These are phyloP conservation scores for Strigomonas galati DNA, from an alignment of 208 protist species.

Conservation along the genomic window DNA sequence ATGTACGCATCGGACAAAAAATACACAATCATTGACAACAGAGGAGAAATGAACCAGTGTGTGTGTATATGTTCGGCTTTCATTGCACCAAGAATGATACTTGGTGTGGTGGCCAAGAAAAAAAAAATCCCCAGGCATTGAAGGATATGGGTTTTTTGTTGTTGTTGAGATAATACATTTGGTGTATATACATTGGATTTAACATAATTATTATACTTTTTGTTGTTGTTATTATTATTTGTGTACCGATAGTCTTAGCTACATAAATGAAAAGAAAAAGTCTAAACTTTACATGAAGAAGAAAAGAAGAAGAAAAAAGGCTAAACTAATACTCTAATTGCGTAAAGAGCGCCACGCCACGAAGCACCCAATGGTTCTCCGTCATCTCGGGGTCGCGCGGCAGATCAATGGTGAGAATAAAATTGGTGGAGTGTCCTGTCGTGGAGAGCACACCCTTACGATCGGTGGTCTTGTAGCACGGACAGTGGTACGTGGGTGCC, in stretches of 20 bases:
- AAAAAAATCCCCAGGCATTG: too few relatives aligned
- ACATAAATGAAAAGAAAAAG: constrained; percentile 7
- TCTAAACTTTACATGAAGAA: constrained; percentile 3
- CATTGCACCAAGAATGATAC: too few relatives aligned
- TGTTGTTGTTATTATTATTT: constrained; percentile 3
- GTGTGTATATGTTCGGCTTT: too few relatives aligned
- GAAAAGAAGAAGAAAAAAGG: not conserved
- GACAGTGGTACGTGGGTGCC: constrained; percentile 83
- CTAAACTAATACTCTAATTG: constrained; percentile 74
- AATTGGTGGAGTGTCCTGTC: constrained; percentile 98
- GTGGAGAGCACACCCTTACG: constrained; percentile 94
- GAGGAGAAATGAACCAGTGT: too few relatives aligned
- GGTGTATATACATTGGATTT: not conserved
- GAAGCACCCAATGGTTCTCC: constrained; percentile 91
- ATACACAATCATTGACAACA: too few relatives aligned
- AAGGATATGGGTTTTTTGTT: not conserved
- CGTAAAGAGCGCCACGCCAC: constrained; percentile 88
- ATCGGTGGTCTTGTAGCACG: constrained; percentile 95
- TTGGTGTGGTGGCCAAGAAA: too few relatives aligned
- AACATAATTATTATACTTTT: too few relatives aligned
- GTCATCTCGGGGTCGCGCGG: constrained; percentile 51
- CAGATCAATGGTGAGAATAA: constrained; percentile 92
- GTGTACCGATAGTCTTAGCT: not conserved
- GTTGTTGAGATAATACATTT: too few relatives aligned
- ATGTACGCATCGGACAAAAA: too few relatives aligned